Conservation (phyloP, 2,329 filamentous ascomycete genomes). For the Penicillium sp. region DNA sequence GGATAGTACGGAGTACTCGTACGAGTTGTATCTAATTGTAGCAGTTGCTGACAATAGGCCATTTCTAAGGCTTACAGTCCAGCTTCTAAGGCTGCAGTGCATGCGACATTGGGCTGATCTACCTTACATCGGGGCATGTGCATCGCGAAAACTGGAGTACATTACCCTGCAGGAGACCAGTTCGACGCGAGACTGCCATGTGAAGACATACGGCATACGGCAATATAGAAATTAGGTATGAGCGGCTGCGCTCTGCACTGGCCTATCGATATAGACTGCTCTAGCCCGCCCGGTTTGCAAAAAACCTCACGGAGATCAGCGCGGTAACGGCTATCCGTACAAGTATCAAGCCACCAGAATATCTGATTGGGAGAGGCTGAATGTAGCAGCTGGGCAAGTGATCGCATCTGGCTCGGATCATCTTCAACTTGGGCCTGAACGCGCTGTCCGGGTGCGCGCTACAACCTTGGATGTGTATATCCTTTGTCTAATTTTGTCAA, state of each 20-base stretch:
- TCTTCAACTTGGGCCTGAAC: neutral
- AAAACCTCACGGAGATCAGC: conserved; percentile 5
- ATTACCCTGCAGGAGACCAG: neutral
- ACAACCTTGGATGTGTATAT: neutral
- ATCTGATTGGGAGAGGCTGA: neutral
- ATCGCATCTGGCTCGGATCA: conserved; percentile 2
- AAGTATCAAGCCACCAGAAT: neutral
- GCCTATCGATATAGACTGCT: neutral
- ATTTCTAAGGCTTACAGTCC: no score
- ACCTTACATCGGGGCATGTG: neutral
- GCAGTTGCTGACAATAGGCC: neutral
- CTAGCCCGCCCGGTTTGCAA: neutral
- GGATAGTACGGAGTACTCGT: no score
- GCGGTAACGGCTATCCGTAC: conserved; percentile 1
- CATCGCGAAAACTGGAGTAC: neutral
- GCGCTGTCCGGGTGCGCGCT: neutral
- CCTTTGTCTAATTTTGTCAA: neutral
- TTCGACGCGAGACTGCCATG: neutral
- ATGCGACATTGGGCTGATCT: neutral
- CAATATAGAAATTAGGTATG: no score
- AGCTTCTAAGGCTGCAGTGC: neutral
- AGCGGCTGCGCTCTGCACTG: neutral
- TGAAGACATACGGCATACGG: neutral
- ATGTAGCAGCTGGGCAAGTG: neutral
- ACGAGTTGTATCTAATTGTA: neutral